phyloP scores from a whole-genome alignment of 805 yeast species.

The Metschnikowia peoriensis region DNA sequence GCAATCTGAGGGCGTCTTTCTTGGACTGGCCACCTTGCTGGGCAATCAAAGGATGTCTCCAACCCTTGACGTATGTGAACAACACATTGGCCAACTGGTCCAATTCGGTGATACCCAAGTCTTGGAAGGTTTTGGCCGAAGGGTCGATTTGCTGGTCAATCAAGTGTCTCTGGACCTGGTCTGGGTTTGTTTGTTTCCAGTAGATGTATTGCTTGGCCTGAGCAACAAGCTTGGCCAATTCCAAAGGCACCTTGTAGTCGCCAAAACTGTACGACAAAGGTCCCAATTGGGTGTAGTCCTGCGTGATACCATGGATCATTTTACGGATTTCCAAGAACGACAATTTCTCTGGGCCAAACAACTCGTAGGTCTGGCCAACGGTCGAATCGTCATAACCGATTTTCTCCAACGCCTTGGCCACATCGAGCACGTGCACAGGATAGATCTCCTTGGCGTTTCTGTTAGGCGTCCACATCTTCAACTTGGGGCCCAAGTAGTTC shows the following conservation, averaged over 20 bases:
- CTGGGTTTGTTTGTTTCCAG: slow-evolving; percentile 59
- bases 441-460: slow-evolving; percentile 57
- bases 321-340: slow-evolving; percentile 63
- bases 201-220: slow-evolving; percentile 40
- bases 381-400: slow-evolving; percentile 83
- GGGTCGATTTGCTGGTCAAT: slow-evolving; percentile 64
- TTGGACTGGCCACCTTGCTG: slow-evolving; percentile 43
- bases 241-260: slow-evolving; percentile 45
- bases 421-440: slow-evolving; percentile 78
- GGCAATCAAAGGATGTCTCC: slow-evolving; percentile 50
- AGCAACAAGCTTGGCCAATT: slow-evolving; percentile 46
- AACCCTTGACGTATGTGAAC: slow-evolving; percentile 46
- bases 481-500: slow-evolving; percentile 55
- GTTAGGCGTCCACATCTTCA: slow-evolving; percentile 63
- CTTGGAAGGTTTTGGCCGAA: slow-evolving; percentile 60
- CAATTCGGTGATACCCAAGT: slow-evolving; percentile 58
- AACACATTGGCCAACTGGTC: slow-evolving; percentile 46
- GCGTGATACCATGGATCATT: slow-evolving; percentile 64
- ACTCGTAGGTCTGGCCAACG: slow-evolving; percentile 70
- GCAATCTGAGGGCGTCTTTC: slow-evolving; percentile 41
- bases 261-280: slow-evolving; percentile 43
- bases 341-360: slow-evolving; percentile 68
- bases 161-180: slow-evolving; percentile 70
- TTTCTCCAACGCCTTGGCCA: slow-evolving; percentile 72
- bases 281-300: slow-evolving; percentile 44